These are phyloP conservation scores for Fusarium oligoseptatum DNA, from an alignment of 2,329 filamentous ascomycete genomes.

Conservation along the genomic window DNA sequence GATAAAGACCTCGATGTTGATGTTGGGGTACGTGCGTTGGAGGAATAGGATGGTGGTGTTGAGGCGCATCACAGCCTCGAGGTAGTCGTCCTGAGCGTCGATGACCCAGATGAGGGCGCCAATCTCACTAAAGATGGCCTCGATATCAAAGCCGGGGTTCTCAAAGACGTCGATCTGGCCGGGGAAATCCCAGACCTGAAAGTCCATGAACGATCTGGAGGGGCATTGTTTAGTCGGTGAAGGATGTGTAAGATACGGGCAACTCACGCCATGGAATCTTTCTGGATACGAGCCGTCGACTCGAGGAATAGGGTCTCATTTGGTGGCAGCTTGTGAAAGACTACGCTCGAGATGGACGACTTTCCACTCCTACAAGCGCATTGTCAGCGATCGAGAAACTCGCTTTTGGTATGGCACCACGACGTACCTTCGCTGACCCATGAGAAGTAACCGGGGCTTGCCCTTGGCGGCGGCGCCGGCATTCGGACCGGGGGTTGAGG, in stretches of 20 bases:
- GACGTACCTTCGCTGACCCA: conserved; percentile 91
- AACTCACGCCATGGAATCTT: conserved; percentile 92
- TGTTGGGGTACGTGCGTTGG: conserved; percentile 88
- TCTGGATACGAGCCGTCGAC: conserved; percentile 93
- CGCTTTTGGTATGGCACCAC: conserved; percentile 2
- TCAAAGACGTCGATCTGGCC: conserved; percentile 92
- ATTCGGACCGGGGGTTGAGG: conserved; percentile 56
- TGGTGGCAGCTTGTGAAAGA: conserved; percentile 98
- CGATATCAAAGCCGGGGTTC: conserved; percentile 89
- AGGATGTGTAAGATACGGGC: background rate
- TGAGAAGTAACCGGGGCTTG: conserved; percentile 89
- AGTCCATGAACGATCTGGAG: conserved; percentile 95
- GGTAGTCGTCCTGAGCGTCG: conserved; percentile 97
- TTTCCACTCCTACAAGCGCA: conserved; percentile 82
- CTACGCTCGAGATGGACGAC: conserved; percentile 97
- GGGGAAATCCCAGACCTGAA: conserved; percentile 98
- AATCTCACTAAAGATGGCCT: conserved; percentile 93
- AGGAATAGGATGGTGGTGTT: conserved; percentile 92
- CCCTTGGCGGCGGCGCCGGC: conserved; percentile 66
- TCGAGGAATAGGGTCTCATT: conserved; percentile 97
- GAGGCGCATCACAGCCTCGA: conserved; percentile 88
- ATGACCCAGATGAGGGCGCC: conserved; percentile 98
- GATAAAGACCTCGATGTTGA: conserved; percentile 98
- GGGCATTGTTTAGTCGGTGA: background rate
- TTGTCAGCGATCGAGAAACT: background rate